Evolutionary conservation across 1,284 basidiomycete species (phyloP).

Genomic region (Ustilago crameri): DNA sequence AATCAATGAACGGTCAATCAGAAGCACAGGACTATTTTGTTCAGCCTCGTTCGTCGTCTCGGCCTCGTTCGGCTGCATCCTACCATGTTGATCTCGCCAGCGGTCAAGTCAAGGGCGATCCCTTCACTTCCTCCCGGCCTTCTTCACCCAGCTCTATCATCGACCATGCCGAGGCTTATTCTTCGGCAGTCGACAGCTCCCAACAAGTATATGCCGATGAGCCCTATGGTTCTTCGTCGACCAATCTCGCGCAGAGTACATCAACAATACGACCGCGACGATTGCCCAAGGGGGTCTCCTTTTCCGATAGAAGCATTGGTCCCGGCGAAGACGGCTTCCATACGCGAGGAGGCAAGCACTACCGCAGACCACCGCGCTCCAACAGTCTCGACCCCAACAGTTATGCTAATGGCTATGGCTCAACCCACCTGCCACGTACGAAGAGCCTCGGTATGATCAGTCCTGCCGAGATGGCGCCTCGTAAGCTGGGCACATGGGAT

Average conservation of each 20-base stretch:
- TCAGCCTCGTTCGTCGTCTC: constrained; percentile 5
- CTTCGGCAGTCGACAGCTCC: neutral
- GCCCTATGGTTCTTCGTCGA: constrained; percentile 11
- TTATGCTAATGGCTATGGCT: neutral
- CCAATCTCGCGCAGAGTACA: constrained; percentile 13
- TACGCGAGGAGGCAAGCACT: constrained; percentile 17
- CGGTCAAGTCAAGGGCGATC: constrained; percentile 35
- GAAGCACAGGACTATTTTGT: constrained; percentile 38
- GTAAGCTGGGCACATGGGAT: constrained; percentile 67
- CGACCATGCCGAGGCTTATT: neutral
- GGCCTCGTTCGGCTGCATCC: constrained; percentile 9
- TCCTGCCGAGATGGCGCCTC: constrained; percentile 50
- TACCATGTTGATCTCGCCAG: constrained; percentile 46
- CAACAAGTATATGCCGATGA: constrained; percentile 15
- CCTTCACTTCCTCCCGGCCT: constrained; percentile 16
- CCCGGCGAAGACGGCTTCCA: constrained; percentile 45
- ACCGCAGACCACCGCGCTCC: constrained; percentile 32
- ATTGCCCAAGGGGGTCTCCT: constrained; percentile 46
- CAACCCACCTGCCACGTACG: constrained; percentile 29
- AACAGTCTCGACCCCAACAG: constrained; percentile 38
- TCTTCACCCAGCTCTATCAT: constrained; percentile 26
- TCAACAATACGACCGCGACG: constrained; percentile 33
- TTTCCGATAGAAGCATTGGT: constrained; percentile 35
- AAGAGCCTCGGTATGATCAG: constrained; percentile 58
- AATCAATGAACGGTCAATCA: constrained; percentile 4